A percentile compares a stretch with the other conserved stretches of the same genome.
These are phyloP conservation scores for Tulasnella sp. DNA, from an alignment of 768 basidiomycete genomes.

Conservation along the genomic window DNA sequence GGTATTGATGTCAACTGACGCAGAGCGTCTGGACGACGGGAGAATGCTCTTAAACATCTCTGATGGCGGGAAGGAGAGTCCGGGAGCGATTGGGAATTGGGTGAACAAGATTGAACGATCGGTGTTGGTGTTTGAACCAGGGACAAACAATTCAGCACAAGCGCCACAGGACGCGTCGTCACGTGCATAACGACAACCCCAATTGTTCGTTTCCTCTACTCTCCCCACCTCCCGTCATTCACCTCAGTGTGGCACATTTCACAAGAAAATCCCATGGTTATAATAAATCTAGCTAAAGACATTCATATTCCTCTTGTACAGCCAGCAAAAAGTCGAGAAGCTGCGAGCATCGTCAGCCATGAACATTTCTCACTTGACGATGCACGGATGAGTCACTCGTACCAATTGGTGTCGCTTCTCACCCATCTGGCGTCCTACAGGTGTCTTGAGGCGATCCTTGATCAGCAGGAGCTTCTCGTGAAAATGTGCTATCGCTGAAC, in stretches of 20 bases:
- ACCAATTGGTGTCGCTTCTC: conserved; percentile 62
- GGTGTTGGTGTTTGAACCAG: conserved; percentile 3
- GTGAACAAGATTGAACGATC: conserved; percentile 5
- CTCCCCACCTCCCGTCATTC: neutral
- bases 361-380: neutral
- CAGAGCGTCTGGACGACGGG: conserved; percentile 46
- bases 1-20: conserved; percentile 27
- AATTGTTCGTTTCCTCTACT: neutral
- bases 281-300: neutral
- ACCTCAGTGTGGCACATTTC: neutral
- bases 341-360: conserved; percentile 28
- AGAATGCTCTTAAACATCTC: conserved; percentile 75
- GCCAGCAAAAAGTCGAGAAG: conserved; percentile 50
- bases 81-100: neutral
- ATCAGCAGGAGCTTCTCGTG: conserved; percentile 75
- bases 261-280: neutral
- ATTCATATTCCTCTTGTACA: conserved; percentile 26
- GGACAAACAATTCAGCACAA: conserved; percentile 1
- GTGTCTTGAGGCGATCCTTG: conserved; percentile 62
- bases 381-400: conserved; percentile 18
- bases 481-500: conserved; percentile 68
- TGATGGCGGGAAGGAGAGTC: neutral
- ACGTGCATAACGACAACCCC: neutral
- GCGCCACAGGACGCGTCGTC: conserved; percentile 9
- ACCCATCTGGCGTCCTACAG: conserved; percentile 52